Percentiles rank a stretch among this genome's conserved stretches.
Evolutionary conservation across 2,329 filamentous ascomycete genomes (phyloP).

Genomic region (Cercospora sp.): DNA sequence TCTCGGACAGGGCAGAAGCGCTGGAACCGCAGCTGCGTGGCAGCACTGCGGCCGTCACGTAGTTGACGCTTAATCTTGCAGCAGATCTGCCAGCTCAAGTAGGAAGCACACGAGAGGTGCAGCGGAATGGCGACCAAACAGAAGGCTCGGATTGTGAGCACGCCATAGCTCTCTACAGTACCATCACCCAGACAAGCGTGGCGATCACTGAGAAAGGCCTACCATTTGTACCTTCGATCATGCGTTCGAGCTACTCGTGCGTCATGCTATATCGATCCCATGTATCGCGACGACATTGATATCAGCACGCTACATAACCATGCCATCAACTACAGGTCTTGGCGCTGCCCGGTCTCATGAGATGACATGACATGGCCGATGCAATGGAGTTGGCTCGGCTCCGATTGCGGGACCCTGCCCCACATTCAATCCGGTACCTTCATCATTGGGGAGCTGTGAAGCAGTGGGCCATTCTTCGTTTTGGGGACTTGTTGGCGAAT

Average conservation of each 20-base stretch:
- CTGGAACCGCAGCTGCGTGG: background rate
- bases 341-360: background rate
- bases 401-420: conserved; percentile 6
- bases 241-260: background rate
- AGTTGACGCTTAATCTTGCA: background rate
- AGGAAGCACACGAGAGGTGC: conserved; percentile 3
- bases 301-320: background rate
- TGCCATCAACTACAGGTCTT: background rate
- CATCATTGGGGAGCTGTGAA: conserved; percentile 4
- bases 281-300: background rate
- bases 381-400: conserved; percentile 3
- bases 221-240: background rate
- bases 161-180: conserved; percentile 12
- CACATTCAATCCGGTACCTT: conserved; percentile 13
- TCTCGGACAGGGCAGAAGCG: background rate
- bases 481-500: background rate
- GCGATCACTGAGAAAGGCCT: background rate
- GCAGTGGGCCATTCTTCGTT: background rate
- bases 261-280: background rate
- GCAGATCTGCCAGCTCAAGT: background rate
- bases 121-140: conserved; percentile 1
- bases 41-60: background rate
- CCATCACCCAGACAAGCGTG: background rate
- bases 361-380: conserved; percentile 1
- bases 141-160: conserved; percentile 8